Percentiles rank a stretch among this genome's conserved stretches.
phyloP scores from a whole-genome alignment of 305 asterid genomes.

The Vinca major region DNA sequence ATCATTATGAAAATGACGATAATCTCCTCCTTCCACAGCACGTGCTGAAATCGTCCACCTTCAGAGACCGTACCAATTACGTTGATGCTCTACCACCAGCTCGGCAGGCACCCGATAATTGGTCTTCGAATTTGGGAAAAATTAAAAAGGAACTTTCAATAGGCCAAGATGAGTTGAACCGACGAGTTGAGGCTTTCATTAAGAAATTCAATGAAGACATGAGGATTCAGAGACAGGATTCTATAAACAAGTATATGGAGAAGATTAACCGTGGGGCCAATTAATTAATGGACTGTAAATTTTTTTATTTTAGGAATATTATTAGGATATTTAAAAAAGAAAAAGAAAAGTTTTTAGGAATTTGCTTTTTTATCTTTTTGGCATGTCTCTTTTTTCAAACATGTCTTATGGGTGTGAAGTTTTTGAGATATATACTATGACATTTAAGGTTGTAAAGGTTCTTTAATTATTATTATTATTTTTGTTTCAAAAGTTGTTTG shows the following conservation, averaged over 20 bases:
- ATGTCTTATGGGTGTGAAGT: background rate
- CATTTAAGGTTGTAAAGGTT: background rate
- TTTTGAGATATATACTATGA: background rate
- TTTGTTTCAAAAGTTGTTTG: background rate
- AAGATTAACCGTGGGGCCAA: conserved; percentile 33
- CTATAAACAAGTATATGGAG: conserved; percentile 27
- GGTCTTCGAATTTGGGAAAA: conserved; percentile 1
- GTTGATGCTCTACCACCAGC: background rate
- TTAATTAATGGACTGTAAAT: background rate
- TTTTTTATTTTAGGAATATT: too few species aligned
- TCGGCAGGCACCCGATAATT: background rate
- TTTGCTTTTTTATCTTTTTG: background rate
- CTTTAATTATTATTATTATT: background rate
- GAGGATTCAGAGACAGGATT: conserved; percentile 32
- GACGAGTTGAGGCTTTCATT: conserved; percentile 34
- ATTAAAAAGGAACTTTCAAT: conserved; percentile 17
- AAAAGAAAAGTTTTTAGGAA: background rate
- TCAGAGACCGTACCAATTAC: conserved; percentile 19
- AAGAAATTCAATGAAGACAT: conserved; percentile 32
- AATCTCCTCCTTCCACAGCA: too few species aligned
- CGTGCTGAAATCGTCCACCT: conserved; percentile 15
- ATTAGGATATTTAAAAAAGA: background rate
- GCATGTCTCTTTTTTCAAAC: background rate
- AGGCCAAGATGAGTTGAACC: conserved; percentile 34
- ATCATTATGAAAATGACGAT: background rate